Evolutionary conservation across 495 filamentous ascomycete species (phyloP), one percentile per base, ranked within the genome.

Genomic region (Xylaria venustula): DNA sequence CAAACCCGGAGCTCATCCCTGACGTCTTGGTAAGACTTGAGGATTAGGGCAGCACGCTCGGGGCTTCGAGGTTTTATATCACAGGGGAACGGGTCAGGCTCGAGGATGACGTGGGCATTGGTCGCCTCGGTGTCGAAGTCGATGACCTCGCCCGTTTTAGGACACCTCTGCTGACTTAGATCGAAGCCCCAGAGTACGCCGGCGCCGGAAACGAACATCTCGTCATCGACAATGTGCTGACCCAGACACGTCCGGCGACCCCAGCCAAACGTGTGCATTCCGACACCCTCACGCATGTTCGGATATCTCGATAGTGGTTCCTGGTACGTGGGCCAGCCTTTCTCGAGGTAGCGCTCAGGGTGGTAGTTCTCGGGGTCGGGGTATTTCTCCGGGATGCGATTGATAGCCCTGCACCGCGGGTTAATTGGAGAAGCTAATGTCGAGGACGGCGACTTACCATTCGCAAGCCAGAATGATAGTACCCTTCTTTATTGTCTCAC

Each of bases 211-310:
- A 67, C 76, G 70, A 81, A 79, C 71, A 74, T 79, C 64, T 81
- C 78, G 66, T 81, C 76, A 59, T 88, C 85, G 4, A 86, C 87
- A n/a, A 89, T 75, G 42, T 83, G 75, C 22, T 85, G 81, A 0
- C 86, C 87, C 0, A 86, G 75, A 57, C 87, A 90, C 7, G 84
- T 81, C 9, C 87, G 76, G 1, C 87, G 81, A 3, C 87, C 87
- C 67, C 81, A 87, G 5, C 87, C 87, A 62, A 88, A 90, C 1
- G 72, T 76, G 51, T 83, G 78, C 78, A 81, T 81, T 23, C 71
- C 62, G 1, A 68, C 62, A 7, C 68, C 82, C 73, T 71, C 84
- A 68, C 67, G 83, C 74, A 76, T 79, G 78, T 79, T 80, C 42
- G 81, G 81, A 41, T 77, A 83, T 32, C 74, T 66, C 0, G 78